A percentile compares a stretch with the other conserved stretches of the same genome.
These are phyloP conservation scores for Laburnicola sp. DNA, from an alignment of 2,329 filamentous ascomycete genomes.

Conservation along the genomic window DNA sequence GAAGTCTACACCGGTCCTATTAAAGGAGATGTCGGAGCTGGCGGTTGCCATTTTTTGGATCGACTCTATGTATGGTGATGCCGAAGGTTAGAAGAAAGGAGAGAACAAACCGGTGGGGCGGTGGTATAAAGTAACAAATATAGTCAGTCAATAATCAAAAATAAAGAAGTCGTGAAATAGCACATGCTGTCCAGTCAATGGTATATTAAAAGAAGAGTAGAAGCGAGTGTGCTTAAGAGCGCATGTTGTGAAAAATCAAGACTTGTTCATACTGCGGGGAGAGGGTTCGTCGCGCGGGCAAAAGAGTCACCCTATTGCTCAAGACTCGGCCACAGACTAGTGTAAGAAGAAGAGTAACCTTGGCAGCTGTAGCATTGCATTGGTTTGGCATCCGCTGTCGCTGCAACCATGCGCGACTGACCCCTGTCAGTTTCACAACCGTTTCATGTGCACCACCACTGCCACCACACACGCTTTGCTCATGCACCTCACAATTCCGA, in stretches of 20 bases:
- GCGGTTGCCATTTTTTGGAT: conserved; percentile 1
- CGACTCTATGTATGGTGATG: not conserved
- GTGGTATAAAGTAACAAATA: not conserved
- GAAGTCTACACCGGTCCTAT: conserved; percentile 2
- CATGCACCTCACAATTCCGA: conserved; percentile 5
- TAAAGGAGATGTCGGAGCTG: not conserved
- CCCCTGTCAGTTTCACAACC: conserved; percentile 3
- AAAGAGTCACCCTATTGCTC: no score
- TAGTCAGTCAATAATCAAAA: not conserved
- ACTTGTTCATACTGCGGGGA: not conserved
- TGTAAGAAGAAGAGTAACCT: not conserved
- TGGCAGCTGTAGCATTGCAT: not conserved
- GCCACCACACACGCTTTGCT: not conserved
- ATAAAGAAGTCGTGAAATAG: not conserved
- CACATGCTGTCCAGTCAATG: conserved; percentile 10
- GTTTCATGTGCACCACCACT: conserved; percentile 4
- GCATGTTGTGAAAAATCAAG: not conserved
- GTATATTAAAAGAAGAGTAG: not conserved
- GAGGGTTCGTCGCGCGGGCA: not conserved
- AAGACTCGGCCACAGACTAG: no score
- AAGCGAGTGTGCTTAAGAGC: not conserved
- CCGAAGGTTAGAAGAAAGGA: not conserved
- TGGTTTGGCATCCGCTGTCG: not conserved
- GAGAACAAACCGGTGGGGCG: not conserved
- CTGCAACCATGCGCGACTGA: not conserved